Evolutionary conservation across 805 yeast genomes (phyloP), one percentile per base, ranked within the genome.

Genomic region (Candida montana): DNA sequence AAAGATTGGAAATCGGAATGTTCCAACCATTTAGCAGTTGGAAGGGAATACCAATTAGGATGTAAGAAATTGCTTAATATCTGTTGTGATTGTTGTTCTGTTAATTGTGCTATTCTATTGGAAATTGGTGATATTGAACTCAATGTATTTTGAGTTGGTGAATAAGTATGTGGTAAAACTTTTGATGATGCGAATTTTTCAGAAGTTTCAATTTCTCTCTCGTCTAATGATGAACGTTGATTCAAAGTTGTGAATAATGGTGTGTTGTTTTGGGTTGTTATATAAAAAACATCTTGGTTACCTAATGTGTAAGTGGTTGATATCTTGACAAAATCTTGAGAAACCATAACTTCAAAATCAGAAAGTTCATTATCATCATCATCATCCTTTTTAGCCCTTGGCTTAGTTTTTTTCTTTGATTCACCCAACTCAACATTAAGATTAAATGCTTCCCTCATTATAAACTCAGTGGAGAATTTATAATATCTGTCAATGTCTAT

Each of bases 221-320:
- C 76, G 57, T 93, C 98, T 39, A 89, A 63, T 17, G 74, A 66
- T 0, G 97, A 86, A 53, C 78, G 83, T 23, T 75, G 72, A 27
- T 76, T 71, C 29, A 82, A 63, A 0, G 95, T 82, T 6, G 95
- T 74, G 57, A 93, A 91, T 37, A 93, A 67, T 12, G 96, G 95
- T 23, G 77, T 71, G 31, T 81, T 88, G 32, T 75, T 74, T 16
- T 75, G 74, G 4, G 83, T 78, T 9, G 75, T 63, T 27, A 81
- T 61, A 44, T 72, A 75, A 46, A 75, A 71, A 0, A 89, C 77
- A 60, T 90, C 93, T n/a, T 77, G 76, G 40, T 80, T 73, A 3
- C 74, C 67, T 8, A 69, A 57, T 9, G 66, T 57, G 51, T 77
- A 80, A 31, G 70, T 64, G 1, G 72, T 65, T 1, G 83, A 68